Evolutionary conservation across 1,139 yeast genomes (phyloP), one percentile per base, ranked within the genome.

Genomic region (Yamadazyma taylorii): DNA sequence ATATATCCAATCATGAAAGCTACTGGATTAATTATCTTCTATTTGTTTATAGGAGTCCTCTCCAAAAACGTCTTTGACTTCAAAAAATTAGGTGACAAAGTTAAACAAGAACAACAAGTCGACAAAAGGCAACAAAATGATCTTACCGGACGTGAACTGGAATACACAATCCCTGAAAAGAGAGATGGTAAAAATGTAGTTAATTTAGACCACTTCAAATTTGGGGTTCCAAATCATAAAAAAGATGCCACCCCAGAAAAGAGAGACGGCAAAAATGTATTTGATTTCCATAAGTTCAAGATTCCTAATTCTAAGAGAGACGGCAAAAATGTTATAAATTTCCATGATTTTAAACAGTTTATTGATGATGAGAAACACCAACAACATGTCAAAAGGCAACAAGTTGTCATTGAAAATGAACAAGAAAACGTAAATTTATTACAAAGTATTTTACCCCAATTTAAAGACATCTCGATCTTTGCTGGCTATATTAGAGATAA

Each of bases 401-500:
- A 48, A 35, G 37, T 40, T 3, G 49, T 52, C 23, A 32, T 47
- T 24, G 35, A 47, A 33, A 34, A 45, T 34, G 25, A 27, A 9
- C 33, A 38, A 10, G 48, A 43, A 30, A 37, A 38, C 17, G 33
- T 41, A 30, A 35, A 38, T 21, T 40, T 48, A 13, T 39, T 48
- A 13, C 50, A 47, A 25, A 38, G 48, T 2, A 38, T 68, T 21
- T 59, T 70, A 30, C 73, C 79, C 5, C 78, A 74, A 45, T 58
- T 67, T 34, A 56, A 55, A 22, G 60, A 61, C 12, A 65, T 79
- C 30, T 69, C 79, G 2, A 61, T 79, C 2, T 77, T 79, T 53
- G 64, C 83, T 2, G 73, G 77, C 1, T 79, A 79, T 51, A 55
- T 80, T 21, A 65, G 86, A 40, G 82, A 79, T 47, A 61, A 73